phyloP scores from a whole-genome alignment of 2,329 filamentous ascomycete species.

The Curvularia eragrostidis region DNA sequence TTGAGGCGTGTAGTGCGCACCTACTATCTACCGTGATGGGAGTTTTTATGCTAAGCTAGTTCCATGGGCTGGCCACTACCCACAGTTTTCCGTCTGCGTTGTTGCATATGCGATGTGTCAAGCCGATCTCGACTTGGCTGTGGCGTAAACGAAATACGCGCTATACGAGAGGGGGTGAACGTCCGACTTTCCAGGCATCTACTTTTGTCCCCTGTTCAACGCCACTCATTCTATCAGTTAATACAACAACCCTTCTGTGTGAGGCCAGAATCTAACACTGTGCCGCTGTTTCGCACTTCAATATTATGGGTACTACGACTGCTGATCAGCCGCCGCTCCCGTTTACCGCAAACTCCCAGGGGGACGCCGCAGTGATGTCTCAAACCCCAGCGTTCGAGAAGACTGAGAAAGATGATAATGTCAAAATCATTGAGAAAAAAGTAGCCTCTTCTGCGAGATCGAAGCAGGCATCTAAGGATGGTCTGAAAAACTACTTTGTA shows the following conservation, averaged over 20 bases:
- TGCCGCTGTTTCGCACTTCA: neutral
- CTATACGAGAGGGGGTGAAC: neutral
- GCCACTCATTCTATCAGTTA: neutral
- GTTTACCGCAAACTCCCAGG: conserved; percentile 8
- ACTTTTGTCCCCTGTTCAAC: neutral
- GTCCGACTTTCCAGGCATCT: neutral
- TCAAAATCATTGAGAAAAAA: conserved; percentile 15
- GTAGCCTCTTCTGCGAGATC: conserved; percentile 2
- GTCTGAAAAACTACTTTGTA: conserved; percentile 45
- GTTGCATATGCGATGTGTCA: neutral
- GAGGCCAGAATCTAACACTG: neutral
- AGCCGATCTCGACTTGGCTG: neutral
- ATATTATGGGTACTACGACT: conserved; percentile 2
- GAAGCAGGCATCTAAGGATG: conserved; percentile 32
- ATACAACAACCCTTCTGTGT: neutral
- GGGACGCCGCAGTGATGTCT: conserved; percentile 6
- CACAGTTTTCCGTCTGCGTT: neutral
- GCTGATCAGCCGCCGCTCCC: conserved; percentile 7
- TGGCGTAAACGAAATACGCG: neutral
- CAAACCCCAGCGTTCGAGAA: conserved; percentile 8
- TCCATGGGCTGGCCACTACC: neutral
- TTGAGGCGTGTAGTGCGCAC: neutral
- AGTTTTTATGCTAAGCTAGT: neutral
- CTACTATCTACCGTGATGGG: neutral
- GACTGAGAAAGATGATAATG: neutral